These are phyloP conservation scores for Sporobolomyces roseus DNA, from an alignment of 768 basidiomycete genomes.

Conservation along the genomic window DNA sequence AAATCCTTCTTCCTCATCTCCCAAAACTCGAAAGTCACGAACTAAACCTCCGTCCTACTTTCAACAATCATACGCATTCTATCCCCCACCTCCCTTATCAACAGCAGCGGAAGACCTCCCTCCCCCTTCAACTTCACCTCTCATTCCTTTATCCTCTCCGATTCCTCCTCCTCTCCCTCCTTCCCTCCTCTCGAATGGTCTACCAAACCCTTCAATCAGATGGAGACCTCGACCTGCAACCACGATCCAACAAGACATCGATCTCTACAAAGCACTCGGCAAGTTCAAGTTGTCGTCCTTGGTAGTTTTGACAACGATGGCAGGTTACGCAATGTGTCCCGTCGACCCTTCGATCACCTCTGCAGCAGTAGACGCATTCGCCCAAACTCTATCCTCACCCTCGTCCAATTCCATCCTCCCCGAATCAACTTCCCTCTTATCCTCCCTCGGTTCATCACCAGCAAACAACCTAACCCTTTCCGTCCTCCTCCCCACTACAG, in stretches of 20 bases:
- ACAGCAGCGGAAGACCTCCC: constrained; percentile 4
- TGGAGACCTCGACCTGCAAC: constrained; percentile 32
- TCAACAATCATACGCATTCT: constrained; percentile 10
- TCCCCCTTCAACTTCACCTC: constrained; percentile 38
- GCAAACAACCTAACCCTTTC: constrained; percentile 54
- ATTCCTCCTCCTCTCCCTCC: constrained; percentile 25
- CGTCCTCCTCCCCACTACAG: constrained; percentile 75
- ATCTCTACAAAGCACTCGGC: constrained; percentile 35
- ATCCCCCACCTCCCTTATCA: constrained; percentile 17
- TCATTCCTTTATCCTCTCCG: constrained; percentile 29
- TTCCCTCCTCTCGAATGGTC: constrained; percentile 33
- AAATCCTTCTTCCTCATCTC: not conserved
- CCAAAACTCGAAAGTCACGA: not conserved
- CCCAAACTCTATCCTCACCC: constrained; percentile 33
- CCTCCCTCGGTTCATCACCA: constrained; percentile 11
- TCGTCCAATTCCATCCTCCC: constrained; percentile 19
- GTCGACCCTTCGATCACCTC: constrained; percentile 60
- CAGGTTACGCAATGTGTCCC: constrained; percentile 88
- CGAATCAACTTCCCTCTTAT: not conserved
- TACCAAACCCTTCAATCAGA: constrained; percentile 38
- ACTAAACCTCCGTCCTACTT: too few relatives aligned
- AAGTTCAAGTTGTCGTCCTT: constrained; percentile 64
- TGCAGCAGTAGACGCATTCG: constrained; percentile 44
- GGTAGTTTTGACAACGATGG: constrained; percentile 82
- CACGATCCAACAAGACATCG: constrained; percentile 27